Percentiles rank a stretch among this genome's conserved stretches.
phyloP scores from a whole-genome alignment of 371 early-diverging fungal genomes.

The Smittium culicis region DNA sequence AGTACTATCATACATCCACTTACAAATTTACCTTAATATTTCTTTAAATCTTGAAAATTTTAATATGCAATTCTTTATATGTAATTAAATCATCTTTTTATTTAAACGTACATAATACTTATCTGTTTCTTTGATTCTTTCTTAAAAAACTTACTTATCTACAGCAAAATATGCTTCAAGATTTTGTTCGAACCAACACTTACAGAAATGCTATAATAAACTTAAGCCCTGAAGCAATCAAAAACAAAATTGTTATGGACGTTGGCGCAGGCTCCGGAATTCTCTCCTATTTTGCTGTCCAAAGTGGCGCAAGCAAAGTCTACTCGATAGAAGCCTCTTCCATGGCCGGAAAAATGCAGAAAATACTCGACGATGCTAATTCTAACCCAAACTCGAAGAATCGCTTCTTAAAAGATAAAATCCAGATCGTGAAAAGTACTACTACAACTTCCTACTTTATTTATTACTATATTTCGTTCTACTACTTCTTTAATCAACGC shows the following conservation, averaged over 20 bases:
- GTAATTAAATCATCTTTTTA: too few relatives aligned
- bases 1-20: constrained; percentile 32
- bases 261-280: constrained; percentile 95
- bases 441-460: not conserved
- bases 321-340: constrained; percentile 93
- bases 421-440: constrained; percentile 49
- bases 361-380: constrained; percentile 49
- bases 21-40: too few relatives aligned
- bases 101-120: too few relatives aligned
- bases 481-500: too few relatives aligned
- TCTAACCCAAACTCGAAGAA: constrained; percentile 44
- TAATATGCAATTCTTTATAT: too few relatives aligned
- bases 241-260: constrained; percentile 76
- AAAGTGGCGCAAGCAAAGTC: constrained; percentile 80
- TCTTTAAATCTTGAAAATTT: too few relatives aligned
- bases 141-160: not conserved
- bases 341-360: constrained; percentile 82
- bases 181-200: constrained; percentile 83
- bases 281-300: constrained; percentile 84
- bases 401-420: constrained; percentile 55
- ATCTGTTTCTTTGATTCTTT: too few relatives aligned
- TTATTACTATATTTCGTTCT: too few relatives aligned
- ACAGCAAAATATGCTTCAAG: constrained; percentile 97
- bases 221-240: constrained; percentile 57
- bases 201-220: constrained; percentile 78